Base-by-base conservation (phyloP, 352 stramenopile species). In the Lagenidium giganteum region DNA sequence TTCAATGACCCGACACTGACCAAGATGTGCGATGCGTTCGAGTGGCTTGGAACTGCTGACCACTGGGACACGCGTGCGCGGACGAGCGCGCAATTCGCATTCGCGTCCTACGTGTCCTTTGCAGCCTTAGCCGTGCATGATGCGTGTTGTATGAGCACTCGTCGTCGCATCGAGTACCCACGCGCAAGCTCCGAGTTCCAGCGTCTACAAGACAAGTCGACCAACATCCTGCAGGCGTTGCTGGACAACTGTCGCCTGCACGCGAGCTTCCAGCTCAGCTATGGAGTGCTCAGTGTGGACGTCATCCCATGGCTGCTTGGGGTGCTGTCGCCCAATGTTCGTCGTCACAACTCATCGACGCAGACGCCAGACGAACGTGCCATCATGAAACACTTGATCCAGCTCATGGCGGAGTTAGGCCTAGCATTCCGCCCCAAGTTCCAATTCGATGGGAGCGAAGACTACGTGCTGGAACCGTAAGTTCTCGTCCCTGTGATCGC, bases 1-100 rank as follows among this genome's bases (percentile, higher is more conserved):
- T 95, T 93, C 53, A 96, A 87, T 47, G 86, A 96, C 65, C 86
- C 89, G 22, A 91, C 82, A 3, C 79, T 94, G 70, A 84, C 73
- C 50, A 92, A 92, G 41, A 63, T 91, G 17, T 84, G 75, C 47
- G 60, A 79, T 16, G 66, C 83, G 3, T 87, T 91, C 42, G 77
- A 94, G 55, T 94, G 82, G 79, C 76, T 94, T 42, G 80, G 75
- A 7, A 60, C 89, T 35, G 82, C 82, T 2, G 82, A 92, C 57
- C 60, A 70, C 22, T 90, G 76, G 59, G 76, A 91, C 16, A 68
- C 53, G 26, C 56, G 56, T n/a, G 63, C 76, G 23, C 69, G 64
- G 11, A 40, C 61, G 4, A 75, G 91, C 16, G 79, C 92, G 42
- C 79, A 92, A 51, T 93, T 84, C 48, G 58, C 56, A 8, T 76